Evolutionary conservation across 495 filamentous ascomycete species (phyloP), one percentile per base, ranked within the genome.

Genomic region (Penicillium crystallinum): DNA sequence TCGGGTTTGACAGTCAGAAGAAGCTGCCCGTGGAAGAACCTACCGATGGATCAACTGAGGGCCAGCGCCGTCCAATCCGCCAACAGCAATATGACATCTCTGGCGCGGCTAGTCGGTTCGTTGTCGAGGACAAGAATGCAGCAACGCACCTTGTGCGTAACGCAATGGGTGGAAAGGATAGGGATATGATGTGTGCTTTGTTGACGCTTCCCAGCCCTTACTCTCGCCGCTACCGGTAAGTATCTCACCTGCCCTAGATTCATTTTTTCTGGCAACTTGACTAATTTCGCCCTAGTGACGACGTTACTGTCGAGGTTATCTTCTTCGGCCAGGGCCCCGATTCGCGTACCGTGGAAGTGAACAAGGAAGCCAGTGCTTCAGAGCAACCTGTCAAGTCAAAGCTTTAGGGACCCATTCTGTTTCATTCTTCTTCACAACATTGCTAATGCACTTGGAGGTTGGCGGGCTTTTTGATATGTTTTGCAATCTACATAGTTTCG

Each of bases 291-390:
- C 22, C 14, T 56, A 89, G 89, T 50, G 93, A 98, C 65, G 93
- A 98, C 69, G 75, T 98, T 39, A 98, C 93, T 0, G 95, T 98
- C 22, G 91, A 98, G 71, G 93, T 98, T 36, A 95, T 98, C 64
- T 98, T 98, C 80, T 98, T 98, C 62, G 93, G 93, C 34, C 80
- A 95, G 37, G 81, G 85, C 19, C 59, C 69, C n/a, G 81, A 88
- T 51, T 82, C 76, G 54, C 89, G 90, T 18, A 83, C 86, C 48
- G 83, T 98, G 4, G 77, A 85, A 4, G 66, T 92, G 30, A 97
- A 97, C 70, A 71, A 83, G 58, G 93, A 97, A 62, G 93, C 92
- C 3, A 95, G 84, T 48, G 89, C 88, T 29, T 63, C 78, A 4
- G 72, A 70, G 49, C 66, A 72, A 4, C 70, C 76, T 12, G 49